Evolutionary conservation across 371 early-diverging fungal species (phyloP).

Genomic region (Dentiscutata heterogama): DNA sequence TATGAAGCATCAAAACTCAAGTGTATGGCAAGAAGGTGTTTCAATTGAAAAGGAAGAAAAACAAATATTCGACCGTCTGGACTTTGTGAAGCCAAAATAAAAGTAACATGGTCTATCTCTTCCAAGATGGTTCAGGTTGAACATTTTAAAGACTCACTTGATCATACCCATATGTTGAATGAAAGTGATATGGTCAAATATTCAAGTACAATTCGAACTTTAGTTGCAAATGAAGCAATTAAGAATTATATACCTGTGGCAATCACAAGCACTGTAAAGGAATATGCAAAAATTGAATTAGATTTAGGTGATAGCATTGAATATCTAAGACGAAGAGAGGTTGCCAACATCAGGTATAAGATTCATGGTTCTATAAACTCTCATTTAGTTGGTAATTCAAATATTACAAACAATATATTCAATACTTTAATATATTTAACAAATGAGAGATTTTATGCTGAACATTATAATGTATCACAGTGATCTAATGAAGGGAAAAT

Average conservation of each 20-base stretch:
- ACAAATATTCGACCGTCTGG: background rate
- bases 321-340: background rate
- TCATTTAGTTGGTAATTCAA: background rate
- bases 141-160: background rate
- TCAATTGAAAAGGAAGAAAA: too few relatives aligned
- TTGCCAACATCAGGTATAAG: slow-evolving; percentile 6
- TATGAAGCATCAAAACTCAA: too few relatives aligned
- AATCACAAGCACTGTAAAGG: slow-evolving; percentile 14
- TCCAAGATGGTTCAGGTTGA: too few relatives aligned
- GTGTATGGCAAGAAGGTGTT: too few relatives aligned
- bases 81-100: slow-evolving; percentile 5
- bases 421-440: too few relatives aligned
- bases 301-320: background rate
- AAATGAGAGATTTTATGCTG: too few relatives aligned
- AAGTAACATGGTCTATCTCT: background rate
- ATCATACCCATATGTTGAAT: background rate
- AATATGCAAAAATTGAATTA: background rate
- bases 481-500: too few relatives aligned
- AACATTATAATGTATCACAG: too few relatives aligned
- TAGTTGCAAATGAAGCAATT: background rate
- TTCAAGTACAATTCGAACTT: background rate
- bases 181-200: slow-evolving; percentile 1
- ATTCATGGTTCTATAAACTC: background rate
- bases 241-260: slow-evolving; percentile 16
- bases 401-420: too few relatives aligned